Evolutionary conservation across 2,329 filamentous ascomycete species (phyloP).

Genomic region (Cladosporium sp.): DNA sequence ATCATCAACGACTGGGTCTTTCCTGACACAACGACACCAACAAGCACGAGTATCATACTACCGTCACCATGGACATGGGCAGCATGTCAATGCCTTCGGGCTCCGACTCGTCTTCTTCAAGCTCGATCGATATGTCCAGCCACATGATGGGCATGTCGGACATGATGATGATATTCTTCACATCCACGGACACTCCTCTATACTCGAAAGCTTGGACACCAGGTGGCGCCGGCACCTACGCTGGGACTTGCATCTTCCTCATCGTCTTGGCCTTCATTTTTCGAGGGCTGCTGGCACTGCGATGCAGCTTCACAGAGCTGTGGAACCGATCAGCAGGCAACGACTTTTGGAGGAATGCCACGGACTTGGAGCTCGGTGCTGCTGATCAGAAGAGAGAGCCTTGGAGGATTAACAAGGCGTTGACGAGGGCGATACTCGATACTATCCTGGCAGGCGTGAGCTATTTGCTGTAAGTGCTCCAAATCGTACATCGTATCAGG

Average conservation of each 20-base stretch:
- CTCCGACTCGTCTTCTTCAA: background rate
- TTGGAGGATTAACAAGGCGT: slow-evolving; percentile 78
- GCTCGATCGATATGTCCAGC: background rate
- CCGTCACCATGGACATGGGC: slow-evolving; percentile 22
- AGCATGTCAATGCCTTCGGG: slow-evolving; percentile 8
- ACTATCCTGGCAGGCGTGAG: slow-evolving; percentile 70
- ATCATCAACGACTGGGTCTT: background rate
- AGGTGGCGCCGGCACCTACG: slow-evolving; percentile 66
- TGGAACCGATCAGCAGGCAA: background rate
- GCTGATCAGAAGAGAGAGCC: slow-evolving; percentile 37
- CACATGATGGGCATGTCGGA: slow-evolving; percentile 37
- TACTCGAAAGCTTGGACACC: slow-evolving; percentile 74
- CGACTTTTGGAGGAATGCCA: background rate
- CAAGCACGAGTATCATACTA: background rate
- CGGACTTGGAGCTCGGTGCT: background rate
- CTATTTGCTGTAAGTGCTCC: slow-evolving; percentile 73
- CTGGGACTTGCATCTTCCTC: slow-evolving; percentile 86
- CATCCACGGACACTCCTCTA: slow-evolving; percentile 59
- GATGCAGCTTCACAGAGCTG: slow-evolving; percentile 27
- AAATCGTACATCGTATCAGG: background rate
- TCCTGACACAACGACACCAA: background rate
- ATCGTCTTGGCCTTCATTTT: slow-evolving; percentile 69
- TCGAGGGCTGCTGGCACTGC: slow-evolving; percentile 50
- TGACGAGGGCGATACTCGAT: slow-evolving; percentile 68
- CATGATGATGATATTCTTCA: slow-evolving; percentile 65